Evolutionary conservation across 345 rosid genomes (phyloP).

Genomic region (Pseudoturritis turrita): DNA sequence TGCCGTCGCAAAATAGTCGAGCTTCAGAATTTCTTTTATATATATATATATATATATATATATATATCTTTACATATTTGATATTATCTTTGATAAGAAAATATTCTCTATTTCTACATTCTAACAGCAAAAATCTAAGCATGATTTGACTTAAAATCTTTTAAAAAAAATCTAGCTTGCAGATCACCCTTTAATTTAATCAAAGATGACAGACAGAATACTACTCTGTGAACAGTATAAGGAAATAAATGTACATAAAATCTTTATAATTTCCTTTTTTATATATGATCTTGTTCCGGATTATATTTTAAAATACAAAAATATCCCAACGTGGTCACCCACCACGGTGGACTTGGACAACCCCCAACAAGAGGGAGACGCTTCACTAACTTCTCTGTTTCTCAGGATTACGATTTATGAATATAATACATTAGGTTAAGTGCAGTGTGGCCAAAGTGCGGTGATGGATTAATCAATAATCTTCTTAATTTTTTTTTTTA

Average conservation of each 20-base stretch:
- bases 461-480: not conserved
- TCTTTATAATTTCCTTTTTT: not conserved
- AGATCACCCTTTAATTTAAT: too few species aligned
- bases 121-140: too few species aligned
- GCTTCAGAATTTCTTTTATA: too few species aligned
- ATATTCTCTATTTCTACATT: too few species aligned
- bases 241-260: not conserved
- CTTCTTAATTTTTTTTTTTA: not conserved
- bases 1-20: too few species aligned
- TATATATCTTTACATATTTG: too few species aligned
- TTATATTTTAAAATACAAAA: not conserved
- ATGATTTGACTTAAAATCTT: too few species aligned
- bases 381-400: not conserved
- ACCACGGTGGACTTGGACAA: constrained; percentile 7
- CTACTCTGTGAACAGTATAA: not conserved
- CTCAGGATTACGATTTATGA: not conserved
- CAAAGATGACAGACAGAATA: not conserved
- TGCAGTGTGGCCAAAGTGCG: not conserved
- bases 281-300: not conserved
- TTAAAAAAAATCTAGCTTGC: too few species aligned
- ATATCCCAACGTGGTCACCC: not conserved
- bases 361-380: not conserved
- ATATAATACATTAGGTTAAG: not conserved
- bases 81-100: too few species aligned
- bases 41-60: too few species aligned